Conservation (phyloP, 1,284 basidiomycete genomes). For the Microbotryum saponariae region DNA sequence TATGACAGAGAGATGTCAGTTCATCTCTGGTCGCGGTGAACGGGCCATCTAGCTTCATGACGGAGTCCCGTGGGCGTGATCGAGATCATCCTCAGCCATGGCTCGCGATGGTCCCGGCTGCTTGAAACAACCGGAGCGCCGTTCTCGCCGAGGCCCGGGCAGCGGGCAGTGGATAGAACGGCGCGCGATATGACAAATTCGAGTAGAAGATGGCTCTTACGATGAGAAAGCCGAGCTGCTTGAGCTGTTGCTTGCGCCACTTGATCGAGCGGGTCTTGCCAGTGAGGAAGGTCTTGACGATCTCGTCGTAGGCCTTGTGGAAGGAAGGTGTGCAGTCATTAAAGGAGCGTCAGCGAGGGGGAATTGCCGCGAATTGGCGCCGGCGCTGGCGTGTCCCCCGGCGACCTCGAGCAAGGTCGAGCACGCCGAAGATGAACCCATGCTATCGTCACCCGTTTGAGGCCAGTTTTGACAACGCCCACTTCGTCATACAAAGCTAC, state of each 20-base stretch:
- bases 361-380: no score
- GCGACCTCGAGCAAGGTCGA: no score
- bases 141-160: no score
- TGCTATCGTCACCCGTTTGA: no score
- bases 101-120: neutral
- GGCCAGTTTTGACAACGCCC: no score
- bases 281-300: slow-evolving; percentile 35
- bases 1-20: neutral
- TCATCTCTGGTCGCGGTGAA: no score
- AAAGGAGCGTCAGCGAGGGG: neutral
- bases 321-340: neutral
- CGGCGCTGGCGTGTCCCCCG: no score
- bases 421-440: no score
- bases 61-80: no score
- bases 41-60: no score
- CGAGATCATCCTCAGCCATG: neutral
- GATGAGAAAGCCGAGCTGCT: slow-evolving; percentile 37
- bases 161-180: neutral
- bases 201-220: slow-evolving; percentile 6
- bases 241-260: slow-evolving; percentile 43
- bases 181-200: neutral
- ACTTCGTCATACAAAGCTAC: no score
- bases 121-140: no score
- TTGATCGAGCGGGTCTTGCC: slow-evolving; percentile 40
- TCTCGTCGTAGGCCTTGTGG: slow-evolving; percentile 13